These are phyloP conservation scores for Erigeron philadelphicus DNA, from an alignment of 140 eudicot genomes.

Conservation along the genomic window DNA sequence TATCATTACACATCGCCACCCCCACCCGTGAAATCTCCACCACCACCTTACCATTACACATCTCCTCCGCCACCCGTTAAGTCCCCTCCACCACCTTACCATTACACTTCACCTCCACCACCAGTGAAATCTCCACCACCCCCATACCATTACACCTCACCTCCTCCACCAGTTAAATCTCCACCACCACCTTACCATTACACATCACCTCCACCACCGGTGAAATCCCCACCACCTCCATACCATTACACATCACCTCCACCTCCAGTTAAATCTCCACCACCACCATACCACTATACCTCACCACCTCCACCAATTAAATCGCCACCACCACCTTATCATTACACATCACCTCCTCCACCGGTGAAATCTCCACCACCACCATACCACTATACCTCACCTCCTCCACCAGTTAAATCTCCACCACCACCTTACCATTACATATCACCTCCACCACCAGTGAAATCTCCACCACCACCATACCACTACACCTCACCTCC, in stretches of 20 bases:
- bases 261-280: conserved; percentile 11
- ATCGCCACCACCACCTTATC: conserved; percentile 30
- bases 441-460: conserved; percentile 31
- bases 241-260: conserved; percentile 28
- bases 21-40: conserved; percentile 25
- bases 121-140: conserved; percentile 26
- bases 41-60: conserved; percentile 34
- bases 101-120: conserved; percentile 36
- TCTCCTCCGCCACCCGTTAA: conserved; percentile 35
- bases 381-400: conserved; percentile 27
- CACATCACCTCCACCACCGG: conserved; percentile 24
- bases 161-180: conserved; percentile 24
- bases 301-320: conserved; percentile 25
- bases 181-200: conserved; percentile 36
- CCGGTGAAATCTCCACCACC: conserved; percentile 20
- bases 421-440: conserved; percentile 31
- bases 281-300: conserved; percentile 23
- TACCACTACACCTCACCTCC: conserved; percentile 32
- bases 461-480: conserved; percentile 25
- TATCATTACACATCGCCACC: conserved; percentile 36
- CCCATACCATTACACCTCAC: conserved; percentile 24
- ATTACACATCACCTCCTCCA: conserved; percentile 31
- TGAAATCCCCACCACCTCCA: conserved; percentile 24
- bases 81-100: conserved; percentile 31
- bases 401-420: conserved; percentile 26